Conservation (phyloP, 768 basidiomycete genomes). For the Hygrocybe punicea region DNA sequence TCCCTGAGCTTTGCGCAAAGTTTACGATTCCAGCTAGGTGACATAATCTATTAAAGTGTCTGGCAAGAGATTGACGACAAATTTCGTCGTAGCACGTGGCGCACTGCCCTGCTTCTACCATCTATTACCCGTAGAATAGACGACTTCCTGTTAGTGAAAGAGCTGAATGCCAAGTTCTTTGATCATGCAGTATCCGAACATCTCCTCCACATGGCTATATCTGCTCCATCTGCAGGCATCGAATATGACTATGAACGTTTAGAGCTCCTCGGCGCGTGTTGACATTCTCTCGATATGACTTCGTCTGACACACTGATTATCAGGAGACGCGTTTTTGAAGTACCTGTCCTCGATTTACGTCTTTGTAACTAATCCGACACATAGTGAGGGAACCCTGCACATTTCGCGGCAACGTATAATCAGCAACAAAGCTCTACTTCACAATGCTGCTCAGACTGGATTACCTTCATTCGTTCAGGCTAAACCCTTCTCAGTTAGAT, state of each 20-base stretch:
- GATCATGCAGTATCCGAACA: conserved; percentile 57
- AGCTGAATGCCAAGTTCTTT: conserved; percentile 71
- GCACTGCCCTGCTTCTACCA: conserved; percentile 67
- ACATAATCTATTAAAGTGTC: conserved; percentile 11
- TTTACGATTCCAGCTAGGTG: conserved; percentile 73
- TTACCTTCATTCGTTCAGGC: conserved; percentile 72
- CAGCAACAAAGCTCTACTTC: conserved; percentile 65
- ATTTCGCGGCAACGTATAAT: conserved; percentile 63
- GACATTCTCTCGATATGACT: not conserved
- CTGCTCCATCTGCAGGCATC: conserved; percentile 63
- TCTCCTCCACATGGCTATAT: conserved; percentile 62
- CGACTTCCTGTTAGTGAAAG: conserved; percentile 69
- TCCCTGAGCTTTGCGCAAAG: conserved; percentile 77
- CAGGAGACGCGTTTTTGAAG: conserved; percentile 84
- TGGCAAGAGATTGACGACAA: not conserved
- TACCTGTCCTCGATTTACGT: conserved; percentile 70
- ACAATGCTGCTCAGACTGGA: conserved; percentile 53
- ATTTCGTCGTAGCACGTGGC: conserved; percentile 49
- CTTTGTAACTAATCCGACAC: conserved; percentile 63
- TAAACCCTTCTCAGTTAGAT: conserved; percentile 61
- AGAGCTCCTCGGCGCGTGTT: conserved; percentile 67
- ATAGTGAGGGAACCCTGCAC: conserved; percentile 68
- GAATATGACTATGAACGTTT: conserved; percentile 82
- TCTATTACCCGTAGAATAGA: conserved; percentile 72
- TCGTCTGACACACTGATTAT: conserved; percentile 6